phyloP scores from a whole-genome alignment of 306 rosid species.

The Gillenia trifoliata region DNA sequence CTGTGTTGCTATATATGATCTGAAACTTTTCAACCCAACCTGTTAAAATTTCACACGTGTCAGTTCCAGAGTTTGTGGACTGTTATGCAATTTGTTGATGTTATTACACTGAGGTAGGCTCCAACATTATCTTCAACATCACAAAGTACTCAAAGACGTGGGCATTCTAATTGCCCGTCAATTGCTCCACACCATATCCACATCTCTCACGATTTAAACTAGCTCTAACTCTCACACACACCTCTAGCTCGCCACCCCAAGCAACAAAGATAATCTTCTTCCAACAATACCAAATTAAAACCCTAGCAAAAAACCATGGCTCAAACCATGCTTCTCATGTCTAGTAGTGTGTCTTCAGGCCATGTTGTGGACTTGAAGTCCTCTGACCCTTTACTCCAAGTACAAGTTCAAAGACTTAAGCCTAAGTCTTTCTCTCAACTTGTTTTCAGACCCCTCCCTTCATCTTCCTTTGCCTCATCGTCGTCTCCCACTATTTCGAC shows the following conservation, averaged over 20 bases:
- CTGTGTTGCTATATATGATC: not conserved
- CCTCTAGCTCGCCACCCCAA: constrained; percentile 5
- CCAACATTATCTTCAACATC: constrained; percentile 40
- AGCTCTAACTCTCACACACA: not conserved
- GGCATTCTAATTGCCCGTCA: constrained; percentile 60
- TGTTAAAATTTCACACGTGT: not conserved
- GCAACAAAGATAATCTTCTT: constrained; percentile 3
- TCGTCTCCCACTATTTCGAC: constrained; percentile 30
- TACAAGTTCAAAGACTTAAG: constrained; percentile 51
- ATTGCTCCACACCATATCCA: constrained; percentile 50
- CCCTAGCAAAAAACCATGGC: constrained; percentile 42
- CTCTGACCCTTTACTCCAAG: constrained; percentile 47
- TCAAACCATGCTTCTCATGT: constrained; percentile 78
- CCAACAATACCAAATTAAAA: not conserved
- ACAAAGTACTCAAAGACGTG: constrained; percentile 51
- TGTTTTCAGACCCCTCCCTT: constrained; percentile 40
- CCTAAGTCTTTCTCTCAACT: constrained; percentile 44
- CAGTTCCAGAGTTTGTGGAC: not conserved
- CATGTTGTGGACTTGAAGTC: constrained; percentile 48
- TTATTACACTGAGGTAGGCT: not conserved
- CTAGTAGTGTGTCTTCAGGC: constrained; percentile 49
- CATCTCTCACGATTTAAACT: constrained; percentile 31
- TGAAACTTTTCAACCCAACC: not conserved
- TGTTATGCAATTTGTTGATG: not conserved
- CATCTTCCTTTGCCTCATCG: constrained; percentile 25